Evolutionary conservation across 148 eudicot species (phyloP), one percentile per base, ranked within the genome.

Genomic region (Silene latifolia): DNA sequence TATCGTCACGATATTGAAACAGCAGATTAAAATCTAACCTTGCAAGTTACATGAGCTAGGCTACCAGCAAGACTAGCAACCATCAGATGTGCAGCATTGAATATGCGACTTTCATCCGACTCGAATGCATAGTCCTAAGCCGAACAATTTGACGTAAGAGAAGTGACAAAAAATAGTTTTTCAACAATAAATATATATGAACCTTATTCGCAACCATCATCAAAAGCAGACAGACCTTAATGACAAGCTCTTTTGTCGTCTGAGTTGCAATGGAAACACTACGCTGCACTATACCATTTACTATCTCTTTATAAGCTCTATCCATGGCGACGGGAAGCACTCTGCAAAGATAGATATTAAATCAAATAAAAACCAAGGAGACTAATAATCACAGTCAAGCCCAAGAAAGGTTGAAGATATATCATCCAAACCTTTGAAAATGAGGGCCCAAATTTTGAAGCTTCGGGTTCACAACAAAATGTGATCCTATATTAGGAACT

Each of bases 1-100:
- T 56, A 59, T 4, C 4, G 9, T 68, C 73, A 58, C 18, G 12
- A 53, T 12, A 19, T 11, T 32, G 65, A 7, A 58, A 42, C 66
- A 20, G 19, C 19, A 56, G 35, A 65, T 5, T 6, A 23, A 65
- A 8, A 12, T 46, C 76, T 12, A 62, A 89, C 98, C 93, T 95
- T 95, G 96, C 98, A 95, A 65, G 98, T 92, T 63, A 95, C 96
- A 80, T 95, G 97, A 85, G 98, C 98, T 76, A 95, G 86, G 81
- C 98, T 91, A 72, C 97, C 98, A 72, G 97, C 91, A 85, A 95
- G 88, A 84, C 98, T 88, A 72, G 93, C 98, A 68, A 95, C 98
- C 98, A 95, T 95, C 78, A 95, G 78, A 84, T 92, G 97, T 72
- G 97, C 98, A 72, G 97, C 98, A 84, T 87, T 91, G 53, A 81